These are phyloP conservation scores for Colletotrichum liaoningense DNA, from an alignment of 2,329 filamentous ascomycete species.

Conservation along the genomic window DNA sequence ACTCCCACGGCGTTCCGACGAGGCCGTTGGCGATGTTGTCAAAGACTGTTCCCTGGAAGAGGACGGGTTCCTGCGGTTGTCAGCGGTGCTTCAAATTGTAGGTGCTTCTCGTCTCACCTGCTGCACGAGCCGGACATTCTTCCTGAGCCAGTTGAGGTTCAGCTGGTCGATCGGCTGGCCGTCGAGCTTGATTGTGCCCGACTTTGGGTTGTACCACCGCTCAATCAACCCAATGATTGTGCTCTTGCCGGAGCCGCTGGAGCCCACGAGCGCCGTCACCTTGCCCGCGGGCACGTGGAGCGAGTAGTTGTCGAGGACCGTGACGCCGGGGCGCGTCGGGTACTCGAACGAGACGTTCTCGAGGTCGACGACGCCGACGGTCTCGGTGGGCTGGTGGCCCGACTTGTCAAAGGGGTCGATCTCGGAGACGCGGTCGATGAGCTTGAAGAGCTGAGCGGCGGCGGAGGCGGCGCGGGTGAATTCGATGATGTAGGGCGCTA, in stretches of 20 bases:
- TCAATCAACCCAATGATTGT: constrained; percentile 53
- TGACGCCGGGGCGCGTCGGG: constrained; percentile 54
- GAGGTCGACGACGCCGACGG: constrained; percentile 49
- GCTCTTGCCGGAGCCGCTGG: constrained; percentile 52
- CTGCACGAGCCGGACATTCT: constrained; percentile 51
- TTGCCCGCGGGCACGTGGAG: constrained; percentile 57
- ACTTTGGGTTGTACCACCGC: constrained; percentile 50
- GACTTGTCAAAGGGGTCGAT: constrained; percentile 49
- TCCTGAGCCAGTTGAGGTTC: constrained; percentile 53
- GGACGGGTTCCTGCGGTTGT: constrained; percentile 46
- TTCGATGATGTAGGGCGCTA: constrained; percentile 51
- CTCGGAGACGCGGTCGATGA: constrained; percentile 50
- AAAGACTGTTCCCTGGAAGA: constrained; percentile 56
- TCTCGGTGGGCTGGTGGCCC: constrained; percentile 45
- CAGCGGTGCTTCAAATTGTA: background rate
- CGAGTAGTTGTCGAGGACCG: constrained; percentile 54
- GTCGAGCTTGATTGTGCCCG: constrained; percentile 50
- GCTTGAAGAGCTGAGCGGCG: constrained; percentile 48
- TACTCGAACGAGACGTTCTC: constrained; percentile 57
- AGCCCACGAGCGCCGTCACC: constrained; percentile 51
- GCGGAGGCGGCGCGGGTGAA: constrained; percentile 51
- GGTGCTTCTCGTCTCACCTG: constrained; percentile 36
- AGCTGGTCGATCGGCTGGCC: constrained; percentile 46
- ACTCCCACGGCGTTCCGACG: constrained; percentile 43
- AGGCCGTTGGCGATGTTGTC: constrained; percentile 64